These are phyloP conservation scores for Fusarium begoniae DNA, from an alignment of 2,329 filamentous ascomycete genomes.

Conservation along the genomic window DNA sequence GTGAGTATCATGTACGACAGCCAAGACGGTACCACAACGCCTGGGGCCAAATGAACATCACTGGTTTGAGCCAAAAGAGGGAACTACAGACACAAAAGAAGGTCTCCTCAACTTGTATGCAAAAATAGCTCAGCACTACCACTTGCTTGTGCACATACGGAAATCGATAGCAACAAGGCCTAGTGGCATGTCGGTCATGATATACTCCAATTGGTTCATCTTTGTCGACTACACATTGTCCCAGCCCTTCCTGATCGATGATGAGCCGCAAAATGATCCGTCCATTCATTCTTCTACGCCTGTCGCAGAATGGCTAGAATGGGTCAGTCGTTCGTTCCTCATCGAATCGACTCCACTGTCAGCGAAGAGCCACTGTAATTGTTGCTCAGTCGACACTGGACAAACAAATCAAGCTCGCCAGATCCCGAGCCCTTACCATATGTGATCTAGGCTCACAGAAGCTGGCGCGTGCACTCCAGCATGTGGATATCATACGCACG, in stretches of 20 bases:
- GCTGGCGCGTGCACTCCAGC: slow-evolving; percentile 41
- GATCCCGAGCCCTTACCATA: slow-evolving; percentile 41
- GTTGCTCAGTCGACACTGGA: slow-evolving; percentile 41
- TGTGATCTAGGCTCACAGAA: slow-evolving; percentile 38
- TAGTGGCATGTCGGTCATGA: slow-evolving; percentile 40
- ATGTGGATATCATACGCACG: slow-evolving; percentile 37
- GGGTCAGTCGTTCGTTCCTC: slow-evolving; percentile 26
- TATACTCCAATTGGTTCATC: slow-evolving; percentile 38
- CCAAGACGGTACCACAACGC: slow-evolving; percentile 36
- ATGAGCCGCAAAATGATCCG: slow-evolving; percentile 40
- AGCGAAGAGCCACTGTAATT: slow-evolving; percentile 34
- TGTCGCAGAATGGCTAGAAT: slow-evolving; percentile 33
- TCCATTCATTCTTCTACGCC: slow-evolving; percentile 20
- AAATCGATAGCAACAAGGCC: slow-evolving; percentile 35
- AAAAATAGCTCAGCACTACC: slow-evolving; percentile 42
- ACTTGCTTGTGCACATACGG: slow-evolving; percentile 22
- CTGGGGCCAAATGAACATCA: slow-evolving; percentile 27
- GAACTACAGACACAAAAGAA: slow-evolving; percentile 32
- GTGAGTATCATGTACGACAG: slow-evolving; percentile 34
- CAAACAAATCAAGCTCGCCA: slow-evolving; percentile 34
- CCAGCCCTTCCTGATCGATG: slow-evolving; percentile 13
- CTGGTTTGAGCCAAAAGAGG: slow-evolving; percentile 31
- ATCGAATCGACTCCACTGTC: slow-evolving; percentile 34
- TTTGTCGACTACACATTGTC: slow-evolving; percentile 12
- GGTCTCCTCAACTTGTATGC: slow-evolving; percentile 15